Percentiles rank a stretch among this genome's conserved stretches.
Evolutionary conservation across 1,284 basidiomycete species (phyloP).

Genomic region (Phaffia rhodozyma): DNA sequence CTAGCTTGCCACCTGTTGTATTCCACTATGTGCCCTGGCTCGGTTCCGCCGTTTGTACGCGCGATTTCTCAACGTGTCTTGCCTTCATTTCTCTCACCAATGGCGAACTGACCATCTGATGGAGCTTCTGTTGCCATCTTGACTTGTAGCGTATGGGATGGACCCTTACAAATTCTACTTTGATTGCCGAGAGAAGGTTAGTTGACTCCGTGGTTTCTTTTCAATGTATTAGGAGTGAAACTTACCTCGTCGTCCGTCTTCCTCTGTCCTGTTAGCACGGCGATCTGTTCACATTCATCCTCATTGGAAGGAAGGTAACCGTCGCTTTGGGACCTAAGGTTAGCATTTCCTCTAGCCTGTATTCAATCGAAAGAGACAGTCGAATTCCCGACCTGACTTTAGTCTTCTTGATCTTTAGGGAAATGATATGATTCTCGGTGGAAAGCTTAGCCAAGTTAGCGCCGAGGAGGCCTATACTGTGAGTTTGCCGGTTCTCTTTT

Average conservation of each 20-base stretch:
- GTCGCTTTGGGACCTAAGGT: conserved; percentile 74
- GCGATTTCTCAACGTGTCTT: not conserved
- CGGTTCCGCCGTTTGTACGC: conserved; percentile 47
- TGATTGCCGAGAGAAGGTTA: conserved; percentile 66
- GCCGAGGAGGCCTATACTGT: conserved; percentile 96
- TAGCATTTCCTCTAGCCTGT: not conserved
- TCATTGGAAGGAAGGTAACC: conserved; percentile 80
- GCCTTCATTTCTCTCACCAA: not conserved
- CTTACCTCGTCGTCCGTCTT: conserved; percentile 43
- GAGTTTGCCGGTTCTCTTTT: conserved; percentile 21
- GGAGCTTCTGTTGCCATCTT: not conserved
- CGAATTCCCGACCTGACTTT: not conserved
- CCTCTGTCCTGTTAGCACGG: conserved; percentile 40
- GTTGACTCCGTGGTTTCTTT: conserved; percentile 20
- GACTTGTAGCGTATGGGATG: conserved; percentile 52
- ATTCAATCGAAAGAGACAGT: not conserved
- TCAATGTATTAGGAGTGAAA: not conserved
- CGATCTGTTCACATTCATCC: conserved; percentile 83
- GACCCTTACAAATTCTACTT: conserved; percentile 68
- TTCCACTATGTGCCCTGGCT: conserved; percentile 67
- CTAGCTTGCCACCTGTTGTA: conserved; percentile 56
- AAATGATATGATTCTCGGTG: conserved; percentile 88
- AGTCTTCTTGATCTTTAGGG: conserved; percentile 38
- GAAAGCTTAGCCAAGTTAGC: conserved; percentile 79
- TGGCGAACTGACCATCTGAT: not conserved